A percentile compares a stretch with the other conserved stretches of the same genome.
Conservation (phyloP, 371 early-diverging fungal genomes). For the Apophysomyces variabilis region DNA sequence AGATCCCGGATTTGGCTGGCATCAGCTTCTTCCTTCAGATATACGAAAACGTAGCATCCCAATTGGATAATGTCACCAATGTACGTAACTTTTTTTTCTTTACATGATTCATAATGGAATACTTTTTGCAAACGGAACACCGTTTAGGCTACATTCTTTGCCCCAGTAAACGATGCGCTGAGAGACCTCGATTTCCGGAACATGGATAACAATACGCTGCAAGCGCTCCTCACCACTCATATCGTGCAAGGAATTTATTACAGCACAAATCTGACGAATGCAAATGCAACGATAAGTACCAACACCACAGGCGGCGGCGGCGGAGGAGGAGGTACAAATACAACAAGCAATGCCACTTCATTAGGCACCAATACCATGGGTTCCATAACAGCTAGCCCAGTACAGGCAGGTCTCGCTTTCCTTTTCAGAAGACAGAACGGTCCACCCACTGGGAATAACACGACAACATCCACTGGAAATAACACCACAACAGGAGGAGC, state of each 20-base stretch:
- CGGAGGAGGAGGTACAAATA: not conserved
- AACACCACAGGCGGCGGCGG: not conserved
- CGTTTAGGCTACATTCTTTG: constrained; percentile 44
- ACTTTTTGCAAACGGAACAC: no score
- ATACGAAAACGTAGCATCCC: constrained; percentile 15
- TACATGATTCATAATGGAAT: not conserved
- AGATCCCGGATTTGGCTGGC: constrained; percentile 17
- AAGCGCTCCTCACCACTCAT: constrained; percentile 31
- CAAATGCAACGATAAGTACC: not conserved
- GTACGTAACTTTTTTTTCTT: constrained; percentile 21
- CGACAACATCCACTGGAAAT: not conserved
- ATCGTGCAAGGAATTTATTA: constrained; percentile 46
- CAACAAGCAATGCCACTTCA: not conserved
- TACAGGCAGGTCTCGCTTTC: not conserved
- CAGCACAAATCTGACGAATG: constrained; percentile 35
- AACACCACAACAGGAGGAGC: not conserved
- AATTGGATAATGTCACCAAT: constrained; percentile 29
- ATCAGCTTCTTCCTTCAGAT: constrained; percentile 17
- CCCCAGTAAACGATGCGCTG: constrained; percentile 35
- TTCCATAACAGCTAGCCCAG: not conserved
- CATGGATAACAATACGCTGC: constrained; percentile 5
- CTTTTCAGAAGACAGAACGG: not conserved
- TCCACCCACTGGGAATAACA: not conserved
- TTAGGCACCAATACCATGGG: not conserved
- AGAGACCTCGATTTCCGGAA: not conserved